Conservation (phyloP, 2,329 filamentous ascomycete genomes). For the Rugonectria rugulosa region DNA sequence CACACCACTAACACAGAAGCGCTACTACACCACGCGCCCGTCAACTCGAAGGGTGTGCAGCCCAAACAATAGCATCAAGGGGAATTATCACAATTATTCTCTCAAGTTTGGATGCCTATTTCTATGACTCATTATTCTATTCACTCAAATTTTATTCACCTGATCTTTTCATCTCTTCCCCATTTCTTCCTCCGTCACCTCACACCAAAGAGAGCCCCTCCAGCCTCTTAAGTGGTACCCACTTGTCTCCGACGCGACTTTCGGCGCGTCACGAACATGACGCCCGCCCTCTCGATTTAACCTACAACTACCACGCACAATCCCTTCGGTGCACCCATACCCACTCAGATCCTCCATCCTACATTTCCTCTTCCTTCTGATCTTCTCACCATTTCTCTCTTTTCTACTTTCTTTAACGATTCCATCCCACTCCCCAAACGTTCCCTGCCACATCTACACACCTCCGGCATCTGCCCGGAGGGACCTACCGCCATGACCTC, state of each 20-base stretch:
- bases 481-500: slow-evolving; percentile 48
- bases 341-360: not conserved
- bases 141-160: not conserved
- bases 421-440: slow-evolving; percentile 1
- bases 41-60: slow-evolving; percentile 10
- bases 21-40: slow-evolving; percentile 10
- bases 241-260: slow-evolving; percentile 44
- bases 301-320: slow-evolving; percentile 34
- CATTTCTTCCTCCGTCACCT: not conserved
- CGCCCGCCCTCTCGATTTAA: slow-evolving; percentile 48
- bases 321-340: no score
- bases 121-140: not conserved
- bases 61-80: not conserved
- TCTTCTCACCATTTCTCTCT: not conserved
- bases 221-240: slow-evolving; percentile 37
- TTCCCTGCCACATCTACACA: slow-evolving; percentile 12
- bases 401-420: slow-evolving; percentile 1
- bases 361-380: slow-evolving; percentile 1
- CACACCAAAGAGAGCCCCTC: slow-evolving; percentile 21
- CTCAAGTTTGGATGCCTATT: not conserved
- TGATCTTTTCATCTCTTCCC: slow-evolving; percentile 2
- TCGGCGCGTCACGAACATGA: slow-evolving; percentile 50
- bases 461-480: slow-evolving; percentile 34
- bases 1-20: not conserved
- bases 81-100: slow-evolving; percentile 1